A percentile compares a stretch with the other conserved stretches of the same genome.
Conservation (phyloP, 805 yeast species). For the Saturnispora kantuleensis region DNA sequence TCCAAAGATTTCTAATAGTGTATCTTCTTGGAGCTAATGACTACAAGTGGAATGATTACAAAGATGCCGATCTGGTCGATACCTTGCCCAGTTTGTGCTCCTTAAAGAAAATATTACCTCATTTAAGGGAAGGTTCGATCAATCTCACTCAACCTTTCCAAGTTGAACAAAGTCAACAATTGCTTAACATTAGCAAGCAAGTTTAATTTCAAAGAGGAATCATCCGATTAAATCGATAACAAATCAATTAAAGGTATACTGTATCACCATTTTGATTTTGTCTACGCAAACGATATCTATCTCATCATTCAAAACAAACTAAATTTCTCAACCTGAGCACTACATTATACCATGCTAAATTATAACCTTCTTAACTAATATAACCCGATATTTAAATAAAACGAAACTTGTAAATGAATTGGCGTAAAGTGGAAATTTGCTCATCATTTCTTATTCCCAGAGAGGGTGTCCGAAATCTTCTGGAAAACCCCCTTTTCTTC, state of each 20-base stretch:
- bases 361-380: background rate
- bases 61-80: slow-evolving; percentile 1
- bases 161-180: background rate
- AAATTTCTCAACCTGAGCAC: background rate
- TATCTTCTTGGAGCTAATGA: background rate
- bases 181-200: background rate
- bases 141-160: background rate
- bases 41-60: slow-evolving; percentile 1
- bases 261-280: slow-evolving; percentile 2
- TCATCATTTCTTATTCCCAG: slow-evolving; percentile 37
- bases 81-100: background rate
- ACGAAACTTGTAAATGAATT: background rate
- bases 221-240: background rate
- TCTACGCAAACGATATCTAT: slow-evolving; percentile 1
- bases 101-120: background rate
- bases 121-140: background rate
- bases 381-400: background rate
- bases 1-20: background rate
- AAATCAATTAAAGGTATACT: background rate
- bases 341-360: background rate
- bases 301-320: background rate
- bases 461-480: slow-evolving; percentile 51
- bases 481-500: slow-evolving; percentile 61
- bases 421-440: background rate
- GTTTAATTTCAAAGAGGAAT: background rate